Evolutionary conservation across 768 basidiomycete species (phyloP).

Genomic region (Boletus subcaerulescens): DNA sequence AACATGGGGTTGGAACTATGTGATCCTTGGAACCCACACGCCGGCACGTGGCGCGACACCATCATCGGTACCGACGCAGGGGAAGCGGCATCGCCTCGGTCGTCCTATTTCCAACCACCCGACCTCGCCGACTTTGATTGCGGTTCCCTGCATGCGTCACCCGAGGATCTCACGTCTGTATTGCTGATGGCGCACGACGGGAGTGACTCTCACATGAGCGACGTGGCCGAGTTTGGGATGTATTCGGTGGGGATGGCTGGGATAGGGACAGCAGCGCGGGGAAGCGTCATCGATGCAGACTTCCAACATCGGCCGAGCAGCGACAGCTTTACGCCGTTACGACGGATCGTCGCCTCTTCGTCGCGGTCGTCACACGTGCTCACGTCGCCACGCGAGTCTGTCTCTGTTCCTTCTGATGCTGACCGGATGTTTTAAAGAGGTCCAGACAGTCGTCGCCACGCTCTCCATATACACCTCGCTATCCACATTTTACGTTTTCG

Average conservation of each 20-base stretch:
- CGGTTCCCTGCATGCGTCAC: constrained; percentile 26
- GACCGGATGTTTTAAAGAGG: neutral
- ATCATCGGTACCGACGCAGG: constrained; percentile 27
- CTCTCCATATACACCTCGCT: neutral
- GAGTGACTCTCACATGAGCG: constrained; percentile 12
- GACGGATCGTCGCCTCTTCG: neutral
- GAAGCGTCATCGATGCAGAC: constrained; percentile 25
- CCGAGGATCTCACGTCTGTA: constrained; percentile 24
- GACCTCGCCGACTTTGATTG: neutral
- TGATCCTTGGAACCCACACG: constrained; percentile 25
- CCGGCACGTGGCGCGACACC: constrained; percentile 28
- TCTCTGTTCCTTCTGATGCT: neutral
- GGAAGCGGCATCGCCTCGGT: constrained; percentile 8
- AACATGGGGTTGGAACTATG: constrained; percentile 3
- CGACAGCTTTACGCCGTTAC: constrained; percentile 11
- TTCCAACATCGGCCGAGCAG: constrained; percentile 11
- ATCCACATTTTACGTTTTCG: neutral
- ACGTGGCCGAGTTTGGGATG: constrained; percentile 23
- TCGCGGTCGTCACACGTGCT: constrained; percentile 5
- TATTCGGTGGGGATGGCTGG: constrained; percentile 40
- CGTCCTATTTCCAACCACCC: constrained; percentile 7
- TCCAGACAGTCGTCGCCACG: too few relatives aligned
- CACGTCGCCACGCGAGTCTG: neutral
- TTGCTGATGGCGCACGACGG: constrained; percentile 34
- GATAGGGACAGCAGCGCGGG: constrained; percentile 41